Evolutionary conservation across 306 rosid genomes (phyloP).

Genomic region (Cicer bijugum): DNA sequence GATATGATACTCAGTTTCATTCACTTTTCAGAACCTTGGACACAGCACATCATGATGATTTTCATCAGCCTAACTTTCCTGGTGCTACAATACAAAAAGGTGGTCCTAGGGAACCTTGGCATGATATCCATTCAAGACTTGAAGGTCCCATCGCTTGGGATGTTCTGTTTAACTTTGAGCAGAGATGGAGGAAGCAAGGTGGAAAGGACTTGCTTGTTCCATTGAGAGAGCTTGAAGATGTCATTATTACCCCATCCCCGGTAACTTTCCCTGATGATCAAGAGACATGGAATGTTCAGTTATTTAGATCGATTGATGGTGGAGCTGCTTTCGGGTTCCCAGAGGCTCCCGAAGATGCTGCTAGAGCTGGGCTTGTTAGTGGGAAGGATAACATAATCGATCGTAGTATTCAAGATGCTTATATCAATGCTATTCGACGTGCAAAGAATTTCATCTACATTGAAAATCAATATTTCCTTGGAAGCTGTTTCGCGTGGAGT

Average conservation of each 20-base stretch:
- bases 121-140: conserved; percentile 66
- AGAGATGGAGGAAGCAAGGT: conserved; percentile 75
- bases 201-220: conserved; percentile 63
- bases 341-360: conserved; percentile 69
- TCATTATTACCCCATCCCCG: conserved; percentile 66
- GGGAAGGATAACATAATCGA: conserved; percentile 73
- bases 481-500: conserved; percentile 66
- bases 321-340: conserved; percentile 83
- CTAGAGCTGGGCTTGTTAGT: conserved; percentile 64
- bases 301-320: conserved; percentile 71
- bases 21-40: conserved; percentile 69
- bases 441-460: conserved; percentile 70
- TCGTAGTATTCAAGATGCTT: conserved; percentile 70
- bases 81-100: conserved; percentile 61
- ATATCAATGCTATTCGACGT: conserved; percentile 69
- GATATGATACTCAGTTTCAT: conserved; percentile 70
- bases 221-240: conserved; percentile 55
- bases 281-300: conserved; percentile 72
- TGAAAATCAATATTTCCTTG: conserved; percentile 75
- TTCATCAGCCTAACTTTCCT: conserved; percentile 67
- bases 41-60: conserved; percentile 68
- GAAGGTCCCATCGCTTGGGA: conserved; percentile 84
- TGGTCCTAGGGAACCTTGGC: conserved; percentile 80
- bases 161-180: conserved; percentile 69
- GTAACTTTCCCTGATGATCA: conserved; percentile 62